phyloP scores from a whole-genome alignment of 768 basidiomycete genomes.

The Mycena leptocephala region DNA sequence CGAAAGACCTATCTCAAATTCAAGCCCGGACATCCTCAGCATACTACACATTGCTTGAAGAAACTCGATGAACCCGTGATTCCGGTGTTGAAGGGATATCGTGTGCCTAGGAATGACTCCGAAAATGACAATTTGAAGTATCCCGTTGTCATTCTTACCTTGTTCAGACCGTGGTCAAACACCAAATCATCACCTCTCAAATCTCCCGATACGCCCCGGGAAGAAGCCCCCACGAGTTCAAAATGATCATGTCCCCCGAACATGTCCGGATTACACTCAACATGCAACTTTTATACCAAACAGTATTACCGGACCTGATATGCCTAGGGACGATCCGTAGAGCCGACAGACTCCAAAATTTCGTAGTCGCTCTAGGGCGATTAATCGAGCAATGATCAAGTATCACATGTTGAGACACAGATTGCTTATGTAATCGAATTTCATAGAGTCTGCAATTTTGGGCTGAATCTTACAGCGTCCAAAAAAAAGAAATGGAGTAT shows the following conservation, averaged over 20 bases:
- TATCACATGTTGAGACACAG: no score
- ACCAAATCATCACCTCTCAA: conserved; percentile 15
- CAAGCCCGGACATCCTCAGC: conserved; percentile 23
- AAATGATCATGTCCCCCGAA: neutral
- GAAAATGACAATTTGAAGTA: conserved; percentile 21
- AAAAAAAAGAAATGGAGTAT: no score
- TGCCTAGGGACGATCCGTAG: no score
- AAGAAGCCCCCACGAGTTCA: neutral
- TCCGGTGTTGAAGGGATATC: conserved; percentile 6
- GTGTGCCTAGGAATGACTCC: conserved; percentile 21
- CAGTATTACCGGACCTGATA: no score
- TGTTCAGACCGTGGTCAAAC: conserved; percentile 23
- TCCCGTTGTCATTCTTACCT: neutral
- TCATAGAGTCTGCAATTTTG: no score
- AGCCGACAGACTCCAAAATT: no score
- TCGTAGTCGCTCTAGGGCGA: no score
- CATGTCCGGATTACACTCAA: neutral
- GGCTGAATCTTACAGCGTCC: no score
- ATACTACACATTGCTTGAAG: conserved; percentile 21
- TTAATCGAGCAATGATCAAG: no score
- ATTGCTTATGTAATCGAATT: no score
- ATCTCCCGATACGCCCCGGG: neutral
- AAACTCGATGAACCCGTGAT: conserved; percentile 7
- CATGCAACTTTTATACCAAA: conserved; percentile 27
- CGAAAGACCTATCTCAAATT: conserved; percentile 16